Percentiles rank a stretch among this genome's conserved stretches.
Evolutionary conservation across 208 protist species (phyloP).

Genomic region (Crithidia fasciculata): DNA sequence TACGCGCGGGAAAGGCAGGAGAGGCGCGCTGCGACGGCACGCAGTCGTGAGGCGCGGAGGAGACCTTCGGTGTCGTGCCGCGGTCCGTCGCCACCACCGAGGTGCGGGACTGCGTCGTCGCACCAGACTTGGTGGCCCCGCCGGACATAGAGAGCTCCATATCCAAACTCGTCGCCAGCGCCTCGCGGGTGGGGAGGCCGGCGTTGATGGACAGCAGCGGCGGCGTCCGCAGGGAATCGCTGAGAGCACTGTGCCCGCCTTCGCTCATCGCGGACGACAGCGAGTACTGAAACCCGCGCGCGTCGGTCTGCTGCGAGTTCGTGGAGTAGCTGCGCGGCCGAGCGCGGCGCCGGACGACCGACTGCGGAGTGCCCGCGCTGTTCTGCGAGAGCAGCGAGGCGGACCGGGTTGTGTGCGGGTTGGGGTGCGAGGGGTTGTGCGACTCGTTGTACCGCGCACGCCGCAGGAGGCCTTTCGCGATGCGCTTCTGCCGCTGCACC

Average conservation of each 20-base stretch:
- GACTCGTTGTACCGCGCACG: conserved; percentile 56
- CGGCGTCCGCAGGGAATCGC: conserved; percentile 31
- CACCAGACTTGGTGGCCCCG: conserved; percentile 11
- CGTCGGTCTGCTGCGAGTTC: conserved; percentile 26
- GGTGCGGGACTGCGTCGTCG: conserved; percentile 6
- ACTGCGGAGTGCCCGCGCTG: conserved; percentile 16
- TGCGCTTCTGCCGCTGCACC: conserved; percentile 45
- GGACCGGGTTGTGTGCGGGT: conserved; percentile 18
- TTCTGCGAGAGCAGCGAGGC: conserved; percentile 26
- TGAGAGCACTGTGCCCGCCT: conserved; percentile 27
- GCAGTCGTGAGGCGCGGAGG: background rate
- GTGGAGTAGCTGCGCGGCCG: conserved; percentile 32
- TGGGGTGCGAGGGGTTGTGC: conserved; percentile 19
- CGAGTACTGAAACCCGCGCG: conserved; percentile 37
- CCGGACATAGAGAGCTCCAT: conserved; percentile 25
- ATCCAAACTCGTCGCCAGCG: conserved; percentile 18
- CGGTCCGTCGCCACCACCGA: conserved; percentile 1
- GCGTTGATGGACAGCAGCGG: conserved; percentile 10
- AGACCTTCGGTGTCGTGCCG: conserved; percentile 1
- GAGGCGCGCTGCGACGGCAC: conserved; percentile 2
- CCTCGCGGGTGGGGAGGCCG: conserved; percentile 11
- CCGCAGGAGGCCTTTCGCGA: conserved; percentile 52
- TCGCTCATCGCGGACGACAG: conserved; percentile 36
- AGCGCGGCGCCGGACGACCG: conserved; percentile 23
- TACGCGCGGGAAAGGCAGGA: background rate